A percentile compares a stretch with the other conserved stretches of the same genome.
These are phyloP conservation scores for Cryptosporidium tyzzeri DNA, from an alignment of 169 alveolate genomes.

Conservation along the genomic window DNA sequence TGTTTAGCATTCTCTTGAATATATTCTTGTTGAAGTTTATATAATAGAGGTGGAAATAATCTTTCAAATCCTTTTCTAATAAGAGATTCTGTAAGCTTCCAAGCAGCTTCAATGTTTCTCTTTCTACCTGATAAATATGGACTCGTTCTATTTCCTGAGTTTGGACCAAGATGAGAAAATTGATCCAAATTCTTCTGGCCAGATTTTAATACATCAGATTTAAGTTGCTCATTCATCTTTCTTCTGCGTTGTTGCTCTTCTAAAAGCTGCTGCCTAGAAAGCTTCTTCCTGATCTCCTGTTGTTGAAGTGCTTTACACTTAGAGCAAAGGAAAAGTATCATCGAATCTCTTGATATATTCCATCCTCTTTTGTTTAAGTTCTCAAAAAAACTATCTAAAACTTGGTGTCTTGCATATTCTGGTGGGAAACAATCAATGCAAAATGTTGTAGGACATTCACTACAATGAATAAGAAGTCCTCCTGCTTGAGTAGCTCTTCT, in stretches of 20 bases:
- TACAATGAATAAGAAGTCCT: conserved; percentile 91
- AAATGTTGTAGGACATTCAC: conserved; percentile 91
- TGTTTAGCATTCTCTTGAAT: conserved; percentile 69
- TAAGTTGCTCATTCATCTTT: conserved; percentile 71
- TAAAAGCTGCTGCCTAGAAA: conserved; percentile 86
- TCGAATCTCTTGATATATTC: conserved; percentile 87
- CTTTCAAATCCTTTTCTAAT: conserved; percentile 67
- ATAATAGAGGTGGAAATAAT: conserved; percentile 47
- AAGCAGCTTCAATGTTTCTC: conserved; percentile 71
- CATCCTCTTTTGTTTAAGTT: conserved; percentile 89
- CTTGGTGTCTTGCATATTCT: conserved; percentile 82
- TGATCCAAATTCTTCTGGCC: conserved; percentile 61
- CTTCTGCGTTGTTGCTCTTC: conserved; percentile 72
- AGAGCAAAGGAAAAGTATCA: conserved; percentile 91
- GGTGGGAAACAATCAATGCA: conserved; percentile 94
- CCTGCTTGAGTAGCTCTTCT: conserved; percentile 91
- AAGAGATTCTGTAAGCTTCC: conserved; percentile 63
- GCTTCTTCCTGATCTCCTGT: conserved; percentile 86
- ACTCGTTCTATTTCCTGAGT: conserved; percentile 8
- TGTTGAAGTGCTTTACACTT: conserved; percentile 91
- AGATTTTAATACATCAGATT: conserved; percentile 71
- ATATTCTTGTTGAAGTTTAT: conserved; percentile 64
- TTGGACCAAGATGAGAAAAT: conserved; percentile 19
- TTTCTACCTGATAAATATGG: conserved; percentile 66
- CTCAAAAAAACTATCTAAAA: conserved; percentile 87